phyloP scores from a whole-genome alignment of 2,329 filamentous ascomycete species.

The Penicillium fuscoglaucum region DNA sequence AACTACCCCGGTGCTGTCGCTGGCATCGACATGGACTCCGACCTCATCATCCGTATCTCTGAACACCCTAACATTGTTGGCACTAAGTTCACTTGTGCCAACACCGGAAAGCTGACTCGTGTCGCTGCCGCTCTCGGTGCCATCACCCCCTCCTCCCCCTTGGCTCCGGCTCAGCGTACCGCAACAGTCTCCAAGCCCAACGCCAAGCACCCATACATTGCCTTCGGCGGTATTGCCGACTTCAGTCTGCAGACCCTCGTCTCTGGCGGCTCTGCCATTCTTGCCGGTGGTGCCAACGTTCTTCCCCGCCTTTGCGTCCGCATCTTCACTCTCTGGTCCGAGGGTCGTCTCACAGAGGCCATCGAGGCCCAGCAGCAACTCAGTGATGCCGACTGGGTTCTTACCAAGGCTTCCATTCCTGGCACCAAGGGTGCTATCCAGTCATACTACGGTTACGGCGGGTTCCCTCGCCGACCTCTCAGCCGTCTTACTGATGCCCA shows the following conservation, averaged over 20 bases:
- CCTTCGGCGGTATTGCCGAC: constrained; percentile 85
- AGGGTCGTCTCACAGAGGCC: constrained; percentile 75
- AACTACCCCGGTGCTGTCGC: constrained; percentile 88
- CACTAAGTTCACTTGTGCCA: constrained; percentile 90
- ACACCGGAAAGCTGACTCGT: constrained; percentile 83
- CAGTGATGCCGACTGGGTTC: constrained; percentile 76
- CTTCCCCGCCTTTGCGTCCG: constrained; percentile 79
- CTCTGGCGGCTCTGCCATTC: constrained; percentile 79
- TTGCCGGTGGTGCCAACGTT: constrained; percentile 84
- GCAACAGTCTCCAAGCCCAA: constrained; percentile 30
- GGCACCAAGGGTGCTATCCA: constrained; percentile 84
- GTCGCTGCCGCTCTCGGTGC: constrained; percentile 73
- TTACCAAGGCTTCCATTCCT: constrained; percentile 80
- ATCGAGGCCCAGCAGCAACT: constrained; percentile 73
- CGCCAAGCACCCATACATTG: constrained; percentile 64
- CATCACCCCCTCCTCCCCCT: constrained; percentile 57
- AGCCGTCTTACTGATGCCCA: constrained; percentile 35
- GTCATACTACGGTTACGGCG: constrained; percentile 80
- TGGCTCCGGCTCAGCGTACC: constrained; percentile 29
- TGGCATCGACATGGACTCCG: constrained; percentile 86
- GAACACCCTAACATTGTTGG: constrained; percentile 81
- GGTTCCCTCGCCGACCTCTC: constrained; percentile 67
- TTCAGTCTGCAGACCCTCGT: constrained; percentile 81
- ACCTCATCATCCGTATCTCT: constrained; percentile 76
- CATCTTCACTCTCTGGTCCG: constrained; percentile 74